Evolutionary conservation across 192 early-diverging fungal genomes (phyloP).

Genomic region (Coemansia sp.): DNA sequence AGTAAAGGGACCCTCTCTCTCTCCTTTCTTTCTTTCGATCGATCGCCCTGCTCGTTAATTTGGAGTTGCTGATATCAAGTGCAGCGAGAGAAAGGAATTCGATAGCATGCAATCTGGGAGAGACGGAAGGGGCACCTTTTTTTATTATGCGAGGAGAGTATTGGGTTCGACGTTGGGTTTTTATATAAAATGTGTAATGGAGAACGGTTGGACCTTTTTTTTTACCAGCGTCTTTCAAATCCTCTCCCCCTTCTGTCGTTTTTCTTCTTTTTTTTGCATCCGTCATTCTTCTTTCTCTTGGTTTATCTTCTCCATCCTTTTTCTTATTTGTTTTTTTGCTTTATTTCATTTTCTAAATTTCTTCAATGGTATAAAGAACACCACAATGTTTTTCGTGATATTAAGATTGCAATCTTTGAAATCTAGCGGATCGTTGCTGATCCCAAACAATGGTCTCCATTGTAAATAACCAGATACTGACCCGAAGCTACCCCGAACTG

Average conservation of each 20-base stretch:
- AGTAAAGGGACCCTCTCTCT: slow-evolving; percentile 20
- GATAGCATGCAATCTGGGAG: neutral
- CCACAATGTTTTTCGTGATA: neutral
- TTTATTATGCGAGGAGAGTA: neutral
- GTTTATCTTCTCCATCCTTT: slow-evolving; percentile 5
- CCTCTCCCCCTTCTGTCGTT: slow-evolving; percentile 4
- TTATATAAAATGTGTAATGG: neutral
- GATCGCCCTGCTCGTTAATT: neutral
- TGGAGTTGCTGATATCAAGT: neutral
- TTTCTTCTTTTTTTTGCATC: slow-evolving; percentile 18
- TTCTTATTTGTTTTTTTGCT: slow-evolving; percentile 16
- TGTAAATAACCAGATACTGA: slow-evolving; percentile 63
- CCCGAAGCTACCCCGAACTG: slow-evolving; percentile 65
- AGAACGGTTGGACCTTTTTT: neutral
- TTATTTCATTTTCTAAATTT: slow-evolving; percentile 1
- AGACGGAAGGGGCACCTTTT: neutral
- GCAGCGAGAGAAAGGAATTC: neutral
- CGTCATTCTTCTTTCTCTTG: slow-evolving; percentile 9
- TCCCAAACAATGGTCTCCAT: slow-evolving; percentile 65
- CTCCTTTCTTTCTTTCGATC: too few species aligned
- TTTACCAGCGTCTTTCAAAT: slow-evolving; percentile 1
- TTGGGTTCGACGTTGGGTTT: neutral
- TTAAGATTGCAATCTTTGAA: too few species aligned
- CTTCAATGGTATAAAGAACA: neutral
- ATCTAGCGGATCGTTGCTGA: slow-evolving; percentile 55